These are phyloP conservation scores for Trametes sanguinea DNA, from an alignment of 768 basidiomycete species.

Conservation along the genomic window DNA sequence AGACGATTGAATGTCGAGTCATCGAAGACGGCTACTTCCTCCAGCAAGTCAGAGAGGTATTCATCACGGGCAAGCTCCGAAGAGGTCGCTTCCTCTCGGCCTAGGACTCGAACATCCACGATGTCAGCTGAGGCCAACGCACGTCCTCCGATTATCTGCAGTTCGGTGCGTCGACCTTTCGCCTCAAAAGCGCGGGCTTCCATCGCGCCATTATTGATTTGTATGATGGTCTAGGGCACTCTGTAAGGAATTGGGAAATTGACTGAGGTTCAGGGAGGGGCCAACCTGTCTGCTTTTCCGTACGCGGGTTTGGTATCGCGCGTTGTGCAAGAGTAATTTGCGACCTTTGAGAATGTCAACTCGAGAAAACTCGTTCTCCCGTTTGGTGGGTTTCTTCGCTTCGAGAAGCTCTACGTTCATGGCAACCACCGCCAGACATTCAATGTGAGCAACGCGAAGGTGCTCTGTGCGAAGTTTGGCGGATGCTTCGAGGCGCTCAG, in stretches of 20 bases:
- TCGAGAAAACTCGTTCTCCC: conserved; percentile 37
- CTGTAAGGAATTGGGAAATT: too few relatives aligned
- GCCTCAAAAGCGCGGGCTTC: conserved; percentile 33
- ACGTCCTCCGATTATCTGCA: conserved; percentile 28
- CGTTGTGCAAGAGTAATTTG: conserved; percentile 36
- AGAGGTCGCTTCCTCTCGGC: conserved; percentile 42
- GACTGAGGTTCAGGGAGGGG: neutral
- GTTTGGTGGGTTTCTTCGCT: conserved; percentile 35
- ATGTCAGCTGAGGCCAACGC: conserved; percentile 24
- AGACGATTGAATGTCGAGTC: conserved; percentile 38
- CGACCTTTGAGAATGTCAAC: conserved; percentile 28
- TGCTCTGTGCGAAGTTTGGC: conserved; percentile 20
- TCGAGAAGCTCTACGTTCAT: conserved; percentile 38
- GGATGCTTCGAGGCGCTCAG: neutral
- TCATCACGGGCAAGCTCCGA: conserved; percentile 42
- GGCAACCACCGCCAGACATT: conserved; percentile 33
- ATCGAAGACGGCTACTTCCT: conserved; percentile 32
- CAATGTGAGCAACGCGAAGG: conserved; percentile 32
- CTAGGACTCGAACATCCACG: conserved; percentile 40
- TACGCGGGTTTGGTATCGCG: conserved; percentile 45
- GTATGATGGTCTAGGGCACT: neutral
- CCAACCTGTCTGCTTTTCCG: conserved; percentile 40
- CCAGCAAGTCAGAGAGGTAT: conserved; percentile 40
- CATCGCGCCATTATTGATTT: conserved; percentile 18
- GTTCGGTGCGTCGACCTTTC: conserved; percentile 39